phyloP scores from a whole-genome alignment of 768 basidiomycete genomes.

The Leccinellum rugosiceps region DNA sequence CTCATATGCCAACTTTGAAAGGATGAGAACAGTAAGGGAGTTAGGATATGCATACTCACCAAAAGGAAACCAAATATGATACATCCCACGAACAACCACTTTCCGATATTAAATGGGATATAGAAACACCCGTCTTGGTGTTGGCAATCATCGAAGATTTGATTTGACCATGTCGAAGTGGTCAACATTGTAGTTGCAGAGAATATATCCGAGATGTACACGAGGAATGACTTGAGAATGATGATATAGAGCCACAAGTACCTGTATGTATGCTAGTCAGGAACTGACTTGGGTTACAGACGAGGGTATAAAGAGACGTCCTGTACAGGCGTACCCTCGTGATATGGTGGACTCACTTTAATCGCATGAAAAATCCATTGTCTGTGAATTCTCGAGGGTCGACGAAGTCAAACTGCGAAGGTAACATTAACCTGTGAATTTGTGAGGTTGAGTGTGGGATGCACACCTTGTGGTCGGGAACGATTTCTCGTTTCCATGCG shows the following conservation, averaged over 20 bases:
- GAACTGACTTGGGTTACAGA: not conserved
- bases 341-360: conserved; percentile 55
- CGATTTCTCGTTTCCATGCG: conserved; percentile 95
- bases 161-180: conserved; percentile 85
- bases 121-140: conserved; percentile 68
- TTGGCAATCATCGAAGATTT: conserved; percentile 79
- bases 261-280: conserved; percentile 40
- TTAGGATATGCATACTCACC: conserved; percentile 41
- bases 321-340: not conserved
- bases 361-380: conserved; percentile 79
- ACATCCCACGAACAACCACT: conserved; percentile 97
- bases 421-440: conserved; percentile 1
- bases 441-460: not conserved
- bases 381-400: conserved; percentile 91
- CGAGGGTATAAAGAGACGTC: not conserved
- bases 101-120: conserved; percentile 84
- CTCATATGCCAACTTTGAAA: conserved; percentile 84
- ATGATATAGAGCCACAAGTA: conserved; percentile 93
- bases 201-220: conserved; percentile 97
- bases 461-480: conserved; percentile 93
- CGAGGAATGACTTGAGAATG: conserved; percentile 92
- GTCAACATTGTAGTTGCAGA: conserved; percentile 96
- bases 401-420: conserved; percentile 88
- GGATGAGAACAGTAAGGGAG: conserved; percentile 8
- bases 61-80: conserved; percentile 98